A percentile compares a stretch with the other conserved stretches of the same genome.
These are phyloP conservation scores for Cornus kousa DNA, from an alignment of 148 eudicot species.

Conservation along the genomic window DNA sequence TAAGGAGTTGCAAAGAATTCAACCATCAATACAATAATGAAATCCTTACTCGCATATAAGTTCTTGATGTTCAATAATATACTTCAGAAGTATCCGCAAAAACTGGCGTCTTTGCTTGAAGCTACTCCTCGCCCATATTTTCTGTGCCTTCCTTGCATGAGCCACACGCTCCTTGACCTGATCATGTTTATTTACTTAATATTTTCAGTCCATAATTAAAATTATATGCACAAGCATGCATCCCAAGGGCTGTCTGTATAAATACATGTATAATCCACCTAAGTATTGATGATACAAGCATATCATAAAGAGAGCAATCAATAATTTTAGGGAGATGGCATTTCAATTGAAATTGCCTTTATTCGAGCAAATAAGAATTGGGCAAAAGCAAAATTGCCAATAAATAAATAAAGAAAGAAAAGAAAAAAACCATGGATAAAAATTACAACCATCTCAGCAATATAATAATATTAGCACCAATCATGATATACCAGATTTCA, in stretches of 20 bases:
- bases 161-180: conserved; percentile 90
- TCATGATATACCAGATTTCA: background rate
- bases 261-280: background rate
- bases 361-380: background rate
- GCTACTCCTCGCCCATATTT: conserved; percentile 87
- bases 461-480: background rate
- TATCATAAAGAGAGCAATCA: background rate
- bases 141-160: conserved; percentile 90
- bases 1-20: background rate
- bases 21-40: background rate
- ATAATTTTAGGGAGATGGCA: background rate
- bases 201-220: conserved; percentile 11
- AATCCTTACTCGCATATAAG: conserved; percentile 96
- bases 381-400: background rate
- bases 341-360: background rate
- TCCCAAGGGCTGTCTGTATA: background rate
- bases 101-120: conserved; percentile 97
- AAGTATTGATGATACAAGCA: background rate
- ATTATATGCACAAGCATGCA: background rate
- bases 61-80: conserved; percentile 91
- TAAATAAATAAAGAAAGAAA: background rate
- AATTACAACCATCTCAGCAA: background rate
- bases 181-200: conserved; percentile 16
- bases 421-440: background rate
- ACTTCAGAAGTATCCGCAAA: conserved; percentile 87